phyloP scores from a whole-genome alignment of 306 rosid species.

The Pyrus pyrifolia region DNA sequence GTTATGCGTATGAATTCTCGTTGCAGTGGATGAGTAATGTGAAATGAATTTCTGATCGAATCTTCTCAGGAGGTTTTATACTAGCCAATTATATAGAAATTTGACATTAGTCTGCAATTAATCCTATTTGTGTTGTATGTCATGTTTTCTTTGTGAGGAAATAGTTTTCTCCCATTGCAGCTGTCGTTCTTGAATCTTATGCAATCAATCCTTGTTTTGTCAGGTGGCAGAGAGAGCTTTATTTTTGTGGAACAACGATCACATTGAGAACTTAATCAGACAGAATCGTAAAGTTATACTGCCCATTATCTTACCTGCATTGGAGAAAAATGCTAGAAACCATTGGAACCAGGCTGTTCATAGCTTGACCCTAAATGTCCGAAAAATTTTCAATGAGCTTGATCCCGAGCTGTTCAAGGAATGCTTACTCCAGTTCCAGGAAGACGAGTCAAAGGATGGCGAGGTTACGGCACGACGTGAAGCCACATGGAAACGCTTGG shows the following conservation, averaged over 20 bases:
- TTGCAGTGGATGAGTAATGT: background rate
- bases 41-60: no score
- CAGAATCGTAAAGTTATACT: conserved; percentile 61
- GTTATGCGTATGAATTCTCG: background rate
- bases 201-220: conserved; percentile 9
- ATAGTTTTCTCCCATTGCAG: background rate
- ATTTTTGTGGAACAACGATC: conserved; percentile 78
- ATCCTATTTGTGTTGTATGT: background rate
- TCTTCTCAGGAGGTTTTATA: background rate
- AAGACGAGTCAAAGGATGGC: conserved; percentile 42
- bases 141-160: background rate
- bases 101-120: background rate
- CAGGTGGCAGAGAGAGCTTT: conserved; percentile 84
- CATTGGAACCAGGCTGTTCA: conserved; percentile 90
- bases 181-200: background rate
- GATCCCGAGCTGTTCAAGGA: conserved; percentile 62
- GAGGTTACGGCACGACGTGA: conserved; percentile 46
- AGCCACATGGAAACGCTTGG: conserved; percentile 60
- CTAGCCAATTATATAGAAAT: background rate
- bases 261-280: conserved; percentile 60
- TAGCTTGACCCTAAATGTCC: conserved; percentile 66
- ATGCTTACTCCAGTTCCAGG: conserved; percentile 54
- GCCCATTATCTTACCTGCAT: conserved; percentile 69
- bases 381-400: conserved; percentile 57
- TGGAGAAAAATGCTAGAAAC: conserved; percentile 59